Evolutionary conservation across 2,329 filamentous ascomycete species (phyloP).

Genomic region (Dactylellina haptotyla): DNA sequence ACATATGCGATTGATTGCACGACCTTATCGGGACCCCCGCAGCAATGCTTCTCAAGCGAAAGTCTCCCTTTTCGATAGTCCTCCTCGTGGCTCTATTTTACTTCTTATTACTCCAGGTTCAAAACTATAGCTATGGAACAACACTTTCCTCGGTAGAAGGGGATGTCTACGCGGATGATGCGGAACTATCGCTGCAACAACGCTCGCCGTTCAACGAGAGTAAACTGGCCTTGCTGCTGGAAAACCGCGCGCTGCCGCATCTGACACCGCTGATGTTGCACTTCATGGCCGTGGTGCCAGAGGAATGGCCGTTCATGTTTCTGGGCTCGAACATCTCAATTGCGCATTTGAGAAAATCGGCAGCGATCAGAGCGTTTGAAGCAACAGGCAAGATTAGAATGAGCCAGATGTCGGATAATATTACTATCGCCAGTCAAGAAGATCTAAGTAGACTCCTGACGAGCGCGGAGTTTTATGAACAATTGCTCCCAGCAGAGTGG

Average conservation of each 20-base stretch:
- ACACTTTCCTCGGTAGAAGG: too few species aligned
- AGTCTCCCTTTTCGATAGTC: too few species aligned
- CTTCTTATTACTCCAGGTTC: too few species aligned
- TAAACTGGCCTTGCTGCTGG: constrained; percentile 69
- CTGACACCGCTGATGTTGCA: constrained; percentile 65
- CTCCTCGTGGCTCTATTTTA: too few species aligned
- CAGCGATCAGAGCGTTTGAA: constrained; percentile 51
- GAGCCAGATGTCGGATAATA: constrained; percentile 66
- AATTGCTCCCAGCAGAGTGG: constrained; percentile 67
- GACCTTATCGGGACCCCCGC: too few species aligned
- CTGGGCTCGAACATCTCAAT: constrained; percentile 67
- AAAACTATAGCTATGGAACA: too few species aligned
- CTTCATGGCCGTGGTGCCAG: constrained; percentile 68
- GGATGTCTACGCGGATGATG: too few species aligned
- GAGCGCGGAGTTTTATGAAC: constrained; percentile 67
- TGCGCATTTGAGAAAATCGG: constrained; percentile 59
- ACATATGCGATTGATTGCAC: too few species aligned
- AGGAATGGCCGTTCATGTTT: constrained; percentile 70
- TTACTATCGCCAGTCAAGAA: constrained; percentile 67
- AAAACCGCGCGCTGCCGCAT: constrained; percentile 63
- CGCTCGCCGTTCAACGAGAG: constrained; percentile 55
- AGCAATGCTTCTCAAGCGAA: too few species aligned
- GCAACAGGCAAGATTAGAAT: constrained; percentile 61
- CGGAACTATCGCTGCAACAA: too few species aligned
- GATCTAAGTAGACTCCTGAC: constrained; percentile 68